Base-by-base conservation (phyloP, 768 basidiomycete genomes). In the Suillus placidus region DNA sequence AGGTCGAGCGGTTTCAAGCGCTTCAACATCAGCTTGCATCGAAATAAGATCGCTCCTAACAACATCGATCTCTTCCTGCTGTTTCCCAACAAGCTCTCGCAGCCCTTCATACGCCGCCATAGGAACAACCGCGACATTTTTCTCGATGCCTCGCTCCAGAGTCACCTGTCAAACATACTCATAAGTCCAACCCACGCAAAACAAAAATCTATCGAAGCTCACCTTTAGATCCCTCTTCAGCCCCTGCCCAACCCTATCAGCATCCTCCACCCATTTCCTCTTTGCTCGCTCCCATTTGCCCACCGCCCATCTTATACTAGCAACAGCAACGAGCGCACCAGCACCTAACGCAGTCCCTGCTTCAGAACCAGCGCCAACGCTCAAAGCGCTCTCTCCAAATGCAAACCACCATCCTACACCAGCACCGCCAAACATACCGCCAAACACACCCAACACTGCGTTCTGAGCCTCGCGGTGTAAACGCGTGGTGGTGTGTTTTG, bases 281-380 rank as follows among this genome's bases (percentile, higher is more conserved):
- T 90, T 89, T 4, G 87, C 86, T 68, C 81, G 85, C 64, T 92
- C 89, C 90, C 91, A 93, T 65, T 80, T 80, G 14, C 85, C 84
- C 6, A 89, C 80, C 2, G 83, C 84, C 88, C 88, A 91, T 49
- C 90, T 79, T 49, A 91, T 66, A 55, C 86, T 83, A 3, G 76
- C 69, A 7, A 83, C 72, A 0, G 82, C 80, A 23, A 82, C 77
- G 13, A 94, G 72, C 63, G 83, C 79, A 14, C 89, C 90, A 0
- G 85, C 74, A 3, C 88, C 90, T 34, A 88, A 71, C 1, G 87
- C 86, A 2, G 88, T 90, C 45, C 80, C 82, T 8, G 83, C 76
- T 68, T 89, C 86, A 62, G 87, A 71, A 3, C 82, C 80, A 52
- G 43, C 20, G 14, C 61, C 83, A 51, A 67, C 72, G 67, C 30